Base-by-base conservation (phyloP, 768 basidiomycete species). In the Podaxis sp. region DNA sequence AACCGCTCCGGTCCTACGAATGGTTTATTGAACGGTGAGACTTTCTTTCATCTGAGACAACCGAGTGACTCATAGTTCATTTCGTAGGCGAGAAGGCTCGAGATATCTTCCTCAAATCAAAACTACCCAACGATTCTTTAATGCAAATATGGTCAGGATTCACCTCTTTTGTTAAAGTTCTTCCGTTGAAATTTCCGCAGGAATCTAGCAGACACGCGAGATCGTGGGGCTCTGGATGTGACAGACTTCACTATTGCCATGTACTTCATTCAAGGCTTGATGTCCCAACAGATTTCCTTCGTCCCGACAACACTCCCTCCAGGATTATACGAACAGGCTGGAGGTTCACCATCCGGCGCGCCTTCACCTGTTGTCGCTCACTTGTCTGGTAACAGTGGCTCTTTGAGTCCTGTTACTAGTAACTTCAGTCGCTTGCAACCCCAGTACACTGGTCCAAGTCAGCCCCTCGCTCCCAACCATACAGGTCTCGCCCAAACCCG, bases 171-270 rank as follows among this genome's bases (percentile, higher is more conserved):
- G 22, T 58, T n/a, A 40, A 60, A 33, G 38, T 27, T 53, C 47
- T 36, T 60, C 69, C 22, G 64, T 53, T 56, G 41, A 25, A 25
- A 57, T 41, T 47, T 40, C 50, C 43, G 52, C 2, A 97, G 95
- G 96, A 89, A 83, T 65, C 83, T 99, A 41, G 91, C 96, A n/a
- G 97, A 99, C 74, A 96, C 95, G 3, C 91, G 96, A 74, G 85
- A 91, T 67, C 85, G 97, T 64, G 96, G 97, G 56, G 79, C 82
- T 12, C 87, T 99, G 63, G 97, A 99, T 73, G 78, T 86, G 15
- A 82, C 89, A 50, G 97, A 99, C 75, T 99, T 99, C 71, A 89
- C 91, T 63, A 86, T 99, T 69, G 97, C 90, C 43, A 96, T 97
- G 95, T 94, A 93, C 74, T 85, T 98, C 71, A 95, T 98, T 66